Conservation (phyloP, 1,139 yeast genomes). For the Hyphopichia fennica region DNA sequence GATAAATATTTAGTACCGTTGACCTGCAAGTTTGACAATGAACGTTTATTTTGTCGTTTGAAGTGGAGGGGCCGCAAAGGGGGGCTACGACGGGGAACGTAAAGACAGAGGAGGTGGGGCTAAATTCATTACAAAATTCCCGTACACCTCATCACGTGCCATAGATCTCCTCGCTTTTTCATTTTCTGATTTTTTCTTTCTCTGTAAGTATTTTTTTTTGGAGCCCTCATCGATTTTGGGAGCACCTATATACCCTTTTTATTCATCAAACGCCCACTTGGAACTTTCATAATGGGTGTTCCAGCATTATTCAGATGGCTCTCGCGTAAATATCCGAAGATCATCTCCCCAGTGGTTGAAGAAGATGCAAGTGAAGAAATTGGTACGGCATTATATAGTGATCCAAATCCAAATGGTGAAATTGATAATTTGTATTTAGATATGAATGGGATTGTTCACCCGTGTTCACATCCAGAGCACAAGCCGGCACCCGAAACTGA, state of each 20-base stretch:
- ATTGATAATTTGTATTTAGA: slow-evolving; percentile 86
- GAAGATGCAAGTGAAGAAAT: slow-evolving; percentile 56
- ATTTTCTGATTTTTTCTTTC: background rate
- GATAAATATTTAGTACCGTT: too few species aligned
- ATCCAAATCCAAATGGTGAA: slow-evolving; percentile 94
- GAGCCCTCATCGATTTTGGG: background rate
- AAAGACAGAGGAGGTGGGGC: too few species aligned
- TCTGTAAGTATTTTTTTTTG: background rate
- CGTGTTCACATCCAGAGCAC: slow-evolving; percentile 95
- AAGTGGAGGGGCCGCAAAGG: too few species aligned
- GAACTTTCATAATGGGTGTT: slow-evolving; percentile 55
- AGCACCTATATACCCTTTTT: background rate
- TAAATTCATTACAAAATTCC: too few species aligned
- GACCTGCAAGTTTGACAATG: too few species aligned
- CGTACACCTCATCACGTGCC: too few species aligned
- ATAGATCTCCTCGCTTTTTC: too few species aligned
- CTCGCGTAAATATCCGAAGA: slow-evolving; percentile 89
- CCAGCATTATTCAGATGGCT: slow-evolving; percentile 98
- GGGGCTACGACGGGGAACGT: too few species aligned
- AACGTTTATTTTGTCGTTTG: too few species aligned
- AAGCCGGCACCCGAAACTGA: slow-evolving; percentile 93
- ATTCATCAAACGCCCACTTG: background rate
- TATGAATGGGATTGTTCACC: slow-evolving; percentile 98
- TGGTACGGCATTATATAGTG: slow-evolving; percentile 64
- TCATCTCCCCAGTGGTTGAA: slow-evolving; percentile 85